Percentiles rank a stretch among this genome's conserved stretches.
These are phyloP conservation scores for Veloboletus limbatus DNA, from an alignment of 1,284 basidiomycete species.

Conservation along the genomic window DNA sequence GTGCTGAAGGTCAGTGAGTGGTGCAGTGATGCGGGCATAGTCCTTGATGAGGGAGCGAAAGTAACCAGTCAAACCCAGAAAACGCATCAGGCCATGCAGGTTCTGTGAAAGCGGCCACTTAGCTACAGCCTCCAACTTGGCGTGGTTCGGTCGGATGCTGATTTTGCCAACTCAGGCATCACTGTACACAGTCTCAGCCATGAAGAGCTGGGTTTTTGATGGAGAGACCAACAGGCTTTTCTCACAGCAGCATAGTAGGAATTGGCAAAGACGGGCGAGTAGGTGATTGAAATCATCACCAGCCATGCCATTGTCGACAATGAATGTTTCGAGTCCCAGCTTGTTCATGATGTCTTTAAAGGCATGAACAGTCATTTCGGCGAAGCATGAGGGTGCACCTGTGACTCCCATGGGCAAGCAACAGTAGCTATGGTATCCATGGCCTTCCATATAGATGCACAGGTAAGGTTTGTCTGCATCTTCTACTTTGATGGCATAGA, in stretches of 20 bases:
- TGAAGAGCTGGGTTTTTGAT: not conserved
- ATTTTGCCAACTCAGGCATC: not conserved
- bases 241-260: not conserved
- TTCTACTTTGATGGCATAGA: not conserved
- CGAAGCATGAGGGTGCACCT: not conserved
- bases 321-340: not conserved
- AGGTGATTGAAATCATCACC: not conserved
- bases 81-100: not conserved
- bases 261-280: not conserved
- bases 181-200: not conserved
- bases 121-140: not conserved
- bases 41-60: slow-evolving; percentile 2
- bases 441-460: not conserved
- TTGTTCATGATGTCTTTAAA: not conserved
- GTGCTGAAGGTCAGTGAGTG: not conserved
- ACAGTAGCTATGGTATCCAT: not conserved
- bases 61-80: not conserved
- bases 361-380: not conserved
- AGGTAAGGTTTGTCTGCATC: not conserved
- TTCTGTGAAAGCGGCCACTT: not conserved
- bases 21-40: not conserved
- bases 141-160: not conserved
- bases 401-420: not conserved
- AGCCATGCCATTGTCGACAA: not conserved
- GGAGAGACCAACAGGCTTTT: not conserved